These are phyloP conservation scores for Thalia dealbata DNA, from an alignment of 176 grass and related monocot genomes.

Conservation along the genomic window DNA sequence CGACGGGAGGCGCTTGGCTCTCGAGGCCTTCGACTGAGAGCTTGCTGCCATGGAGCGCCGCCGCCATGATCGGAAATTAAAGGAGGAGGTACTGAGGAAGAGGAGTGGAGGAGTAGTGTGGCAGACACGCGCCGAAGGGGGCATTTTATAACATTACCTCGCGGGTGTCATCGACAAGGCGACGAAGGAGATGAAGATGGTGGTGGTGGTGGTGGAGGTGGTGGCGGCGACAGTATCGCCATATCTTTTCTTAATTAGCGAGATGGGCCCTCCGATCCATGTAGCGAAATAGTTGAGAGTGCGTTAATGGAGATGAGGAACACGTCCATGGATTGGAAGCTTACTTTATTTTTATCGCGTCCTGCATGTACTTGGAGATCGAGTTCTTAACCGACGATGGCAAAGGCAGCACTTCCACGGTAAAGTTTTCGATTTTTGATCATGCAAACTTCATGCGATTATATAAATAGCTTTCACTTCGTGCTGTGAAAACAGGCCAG, in stretches of 20 bases:
- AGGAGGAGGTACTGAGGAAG: not conserved
- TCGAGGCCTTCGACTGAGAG: not conserved
- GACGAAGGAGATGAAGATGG: not conserved
- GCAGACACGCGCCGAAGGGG: conserved; percentile 34
- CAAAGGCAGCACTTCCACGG: no score
- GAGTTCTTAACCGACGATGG: no score
- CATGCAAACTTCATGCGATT: no score
- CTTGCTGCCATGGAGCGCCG: conserved; percentile 18
- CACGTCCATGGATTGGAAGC: not conserved
- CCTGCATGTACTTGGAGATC: no score
- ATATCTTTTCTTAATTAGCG: not conserved
- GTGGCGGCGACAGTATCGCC: not conserved
- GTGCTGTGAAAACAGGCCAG: no score
- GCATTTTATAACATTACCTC: conserved; percentile 28
- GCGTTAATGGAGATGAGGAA: not conserved
- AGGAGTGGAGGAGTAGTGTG: conserved; percentile 23
- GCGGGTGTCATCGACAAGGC: not conserved
- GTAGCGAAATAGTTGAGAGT: not conserved
- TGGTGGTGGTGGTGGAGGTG: not conserved
- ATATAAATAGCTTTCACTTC: no score
- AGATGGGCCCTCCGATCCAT: not conserved
- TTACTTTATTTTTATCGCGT: not conserved
- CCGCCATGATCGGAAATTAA: not conserved
- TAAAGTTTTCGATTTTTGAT: no score
- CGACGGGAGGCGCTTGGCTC: not conserved